Base-by-base conservation (phyloP, 202 grass and related monocot genomes). In the Schoenoplectus triqueter region DNA sequence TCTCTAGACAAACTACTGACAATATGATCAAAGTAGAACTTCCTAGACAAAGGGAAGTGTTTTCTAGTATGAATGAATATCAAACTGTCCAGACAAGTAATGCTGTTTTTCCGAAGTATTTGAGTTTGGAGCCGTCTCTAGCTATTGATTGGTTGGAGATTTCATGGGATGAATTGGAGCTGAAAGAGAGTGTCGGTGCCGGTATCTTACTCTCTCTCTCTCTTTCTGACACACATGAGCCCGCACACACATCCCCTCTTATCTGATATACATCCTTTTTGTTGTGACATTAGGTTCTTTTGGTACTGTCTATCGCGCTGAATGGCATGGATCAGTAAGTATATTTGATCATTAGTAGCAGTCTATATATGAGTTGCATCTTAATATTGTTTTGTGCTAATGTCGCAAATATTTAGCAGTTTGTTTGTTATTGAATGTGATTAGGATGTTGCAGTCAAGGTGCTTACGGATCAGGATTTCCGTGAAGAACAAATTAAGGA, bases 381-480 rank as follows among this genome's bases (percentile, higher is more conserved):
- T 66, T 79, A 44, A 2, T 0, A 54, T 10, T 41, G 3, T 6
- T 69, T 50, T 20, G 69, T 20, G n/a, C 10, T 73, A 85, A 80
- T 52, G 18, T 60, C 46, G 62, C 21, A 41, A 78, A 61, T 60
- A 39, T 55, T 77, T 66, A 40, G 84, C 84, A 66, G 42, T 84
- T 31, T 83, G 4, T 47, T 62, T 78, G 2, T 84, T 51, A 60
- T 69, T 65, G 52, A 57, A 59, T 59, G 15, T 66, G 0, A 86
- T 85, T 82, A 98, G 95, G 95, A 98, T 91, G 92, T 98, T 89
- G 95, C 95, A 11, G 95, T 98, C 10, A 98, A 98, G 84, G 88
- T 98, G 45, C 92, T 98, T 85, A 87, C 78, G 3, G 91, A 95
- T 39, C 95, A 98, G 86, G 92, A 86, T 77, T 90, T 92, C 1